Conservation (phyloP, 2,329 filamentous ascomycete genomes). For the Fusarium drepaniforme region DNA sequence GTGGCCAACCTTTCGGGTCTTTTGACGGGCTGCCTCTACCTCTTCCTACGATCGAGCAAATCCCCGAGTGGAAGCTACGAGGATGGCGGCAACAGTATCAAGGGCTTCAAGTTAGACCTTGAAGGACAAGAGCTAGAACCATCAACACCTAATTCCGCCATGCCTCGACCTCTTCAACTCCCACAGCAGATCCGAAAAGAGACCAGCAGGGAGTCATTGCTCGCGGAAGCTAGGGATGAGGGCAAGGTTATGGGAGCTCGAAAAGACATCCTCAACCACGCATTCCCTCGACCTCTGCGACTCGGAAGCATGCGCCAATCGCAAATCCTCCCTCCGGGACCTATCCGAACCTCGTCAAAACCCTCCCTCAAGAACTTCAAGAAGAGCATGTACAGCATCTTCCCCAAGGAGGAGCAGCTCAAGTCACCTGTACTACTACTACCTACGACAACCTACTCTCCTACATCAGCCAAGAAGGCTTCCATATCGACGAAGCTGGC, state of each 20-base stretch:
- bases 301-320: constrained; percentile 40
- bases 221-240: constrained; percentile 46
- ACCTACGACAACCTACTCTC: constrained; percentile 61
- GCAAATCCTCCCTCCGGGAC: constrained; percentile 29
- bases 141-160: constrained; percentile 9
- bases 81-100: constrained; percentile 32
- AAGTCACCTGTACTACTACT: constrained; percentile 54
- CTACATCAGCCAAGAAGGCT: constrained; percentile 23
- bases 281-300: constrained; percentile 29
- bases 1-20: constrained; percentile 75
- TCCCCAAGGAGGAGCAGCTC: constrained; percentile 32
- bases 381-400: constrained; percentile 45
- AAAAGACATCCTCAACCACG: constrained; percentile 33
- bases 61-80: constrained; percentile 65
- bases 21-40: constrained; percentile 73
- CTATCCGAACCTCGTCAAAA: constrained; percentile 31
- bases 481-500: constrained; percentile 2
- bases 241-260: constrained; percentile 45
- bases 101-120: constrained; percentile 31
- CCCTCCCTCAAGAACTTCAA: constrained; percentile 40
- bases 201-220: constrained; percentile 23
- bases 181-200: constrained; percentile 22
- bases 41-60: constrained; percentile 75
- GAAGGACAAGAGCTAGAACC: constrained; percentile 28
- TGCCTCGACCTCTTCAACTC: constrained; percentile 23